Base-by-base conservation (phyloP, 2,329 filamentous ascomycete species). In the Fusarium albosuccineum region DNA sequence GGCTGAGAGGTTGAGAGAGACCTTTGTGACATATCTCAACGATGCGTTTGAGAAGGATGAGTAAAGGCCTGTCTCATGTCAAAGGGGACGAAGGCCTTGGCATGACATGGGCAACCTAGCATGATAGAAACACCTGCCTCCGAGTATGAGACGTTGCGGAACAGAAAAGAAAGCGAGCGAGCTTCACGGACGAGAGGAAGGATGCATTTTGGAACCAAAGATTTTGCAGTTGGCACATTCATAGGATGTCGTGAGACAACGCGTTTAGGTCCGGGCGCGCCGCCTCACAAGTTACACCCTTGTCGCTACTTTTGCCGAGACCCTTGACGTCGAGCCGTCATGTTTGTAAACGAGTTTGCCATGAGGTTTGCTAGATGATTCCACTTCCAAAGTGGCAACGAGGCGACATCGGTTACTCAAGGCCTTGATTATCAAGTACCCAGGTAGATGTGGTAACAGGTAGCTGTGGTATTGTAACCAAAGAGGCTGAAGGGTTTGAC, bases 11-110 rank as follows among this genome's bases (percentile, higher is more conserved):
- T 82, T 91, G 70, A 82, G 85, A 63, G 86, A 88, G 74, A 86
- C 85, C 34, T 92, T 92, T 75, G 88, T 91, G 33, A 84, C 85
- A 22, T 91, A 91, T 78, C 77, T 92, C 46, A 91, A 91, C 70
- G 87, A 89, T 73, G 82, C 83, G 5, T 90, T 91, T 75, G 87
- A 87, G 66, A 84, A 86, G 70, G 86, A 88, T 59, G 82, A 81
- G 16, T 86, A 73, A 80, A 9, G 5, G 4, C n/a, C n/a, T 11
- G 7, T 9, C 9, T 1, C 9, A 34, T 26, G 33, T 4, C 17
- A 10, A 8, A 27, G 6, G 16, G 26, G 9, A 26, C 9, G n/a
- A 41, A 33, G 49, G 36, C 36, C 26, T 13, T 11, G 6, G 30
- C 16, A 44, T 33, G 14, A 22, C n/a, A n/a, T 13, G 10, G 6